These are phyloP conservation scores for Diphasiastrum complanatum DNA, from an alignment of 83 land plant genomes.

Conservation along the genomic window DNA sequence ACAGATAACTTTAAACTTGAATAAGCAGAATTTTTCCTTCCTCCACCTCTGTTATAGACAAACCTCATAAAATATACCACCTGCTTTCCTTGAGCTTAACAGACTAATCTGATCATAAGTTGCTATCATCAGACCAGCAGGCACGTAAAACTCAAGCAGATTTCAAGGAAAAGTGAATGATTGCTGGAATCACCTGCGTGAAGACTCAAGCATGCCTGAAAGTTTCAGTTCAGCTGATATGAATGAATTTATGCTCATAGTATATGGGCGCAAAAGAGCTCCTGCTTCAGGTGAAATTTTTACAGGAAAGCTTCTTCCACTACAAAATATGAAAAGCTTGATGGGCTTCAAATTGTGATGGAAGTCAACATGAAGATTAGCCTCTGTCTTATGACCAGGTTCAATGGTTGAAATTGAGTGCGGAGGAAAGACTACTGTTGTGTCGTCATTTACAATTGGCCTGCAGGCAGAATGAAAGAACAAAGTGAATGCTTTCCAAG, in stretches of 20 bases:
- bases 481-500: not conserved
- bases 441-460: not conserved
- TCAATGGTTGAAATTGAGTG: conserved; percentile 33
- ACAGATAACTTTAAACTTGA: too few species aligned
- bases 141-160: too few species aligned
- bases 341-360: conserved; percentile 65
- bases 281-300: conserved; percentile 78
- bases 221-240: conserved; percentile 50
- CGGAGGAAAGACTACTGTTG: conserved; percentile 18
- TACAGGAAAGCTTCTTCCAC: conserved; percentile 44
- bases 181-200: conserved; percentile 81
- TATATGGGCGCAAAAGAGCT: conserved; percentile 64
- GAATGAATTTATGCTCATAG: conserved; percentile 45
- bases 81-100: too few species aligned
- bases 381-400: conserved; percentile 43
- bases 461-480: not conserved
- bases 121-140: too few species aligned
- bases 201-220: conserved; percentile 76
- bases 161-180: too few species aligned
- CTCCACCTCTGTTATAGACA: too few species aligned
- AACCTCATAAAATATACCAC: too few species aligned
- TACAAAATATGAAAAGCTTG: conserved; percentile 50
- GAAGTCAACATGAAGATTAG: conserved; percentile 50
- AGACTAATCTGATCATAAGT: too few species aligned
- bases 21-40: too few species aligned